A percentile compares a stretch with the other conserved stretches of the same genome.
Conservation (phyloP, 345 rosid species). For the Salix viminalis region DNA sequence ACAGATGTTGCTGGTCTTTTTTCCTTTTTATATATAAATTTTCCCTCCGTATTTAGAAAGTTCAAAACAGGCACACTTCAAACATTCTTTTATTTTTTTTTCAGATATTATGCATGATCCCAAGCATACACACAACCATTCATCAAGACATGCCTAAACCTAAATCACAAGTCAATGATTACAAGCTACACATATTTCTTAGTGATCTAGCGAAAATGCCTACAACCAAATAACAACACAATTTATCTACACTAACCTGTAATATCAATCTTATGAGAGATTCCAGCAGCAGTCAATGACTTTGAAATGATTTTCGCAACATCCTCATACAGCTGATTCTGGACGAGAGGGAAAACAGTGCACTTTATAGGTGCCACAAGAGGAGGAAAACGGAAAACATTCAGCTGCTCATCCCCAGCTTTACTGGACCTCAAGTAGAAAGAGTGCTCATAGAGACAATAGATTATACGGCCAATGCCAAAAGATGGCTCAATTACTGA, state of each 20-base stretch:
- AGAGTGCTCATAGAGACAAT: slow-evolving; percentile 85
- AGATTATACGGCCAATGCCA: slow-evolving; percentile 90
- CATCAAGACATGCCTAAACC: background rate
- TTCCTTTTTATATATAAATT: background rate
- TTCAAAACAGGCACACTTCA: background rate
- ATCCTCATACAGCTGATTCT: slow-evolving; percentile 74
- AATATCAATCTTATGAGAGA: slow-evolving; percentile 87
- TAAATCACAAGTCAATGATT: background rate
- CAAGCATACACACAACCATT: background rate
- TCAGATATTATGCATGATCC: background rate
- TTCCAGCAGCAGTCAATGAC: slow-evolving; percentile 67
- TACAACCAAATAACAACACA: background rate
- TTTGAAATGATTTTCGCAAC: slow-evolving; percentile 66
- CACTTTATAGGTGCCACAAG: slow-evolving; percentile 91
- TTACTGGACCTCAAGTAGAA: slow-evolving; percentile 84
- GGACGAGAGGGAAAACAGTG: slow-evolving; percentile 89
- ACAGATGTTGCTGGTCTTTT: background rate
- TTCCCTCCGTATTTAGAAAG: background rate
- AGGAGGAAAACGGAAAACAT: slow-evolving; percentile 84
- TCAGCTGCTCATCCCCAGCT: slow-evolving; percentile 82
- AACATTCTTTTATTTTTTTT: background rate
- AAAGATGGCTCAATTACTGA: slow-evolving; percentile 95
- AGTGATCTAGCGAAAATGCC: background rate
- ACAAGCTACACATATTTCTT: background rate
- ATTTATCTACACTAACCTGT: slow-evolving; percentile 47